Conservation (phyloP, 148 eudicot species). For the Camellia sinensis region DNA sequence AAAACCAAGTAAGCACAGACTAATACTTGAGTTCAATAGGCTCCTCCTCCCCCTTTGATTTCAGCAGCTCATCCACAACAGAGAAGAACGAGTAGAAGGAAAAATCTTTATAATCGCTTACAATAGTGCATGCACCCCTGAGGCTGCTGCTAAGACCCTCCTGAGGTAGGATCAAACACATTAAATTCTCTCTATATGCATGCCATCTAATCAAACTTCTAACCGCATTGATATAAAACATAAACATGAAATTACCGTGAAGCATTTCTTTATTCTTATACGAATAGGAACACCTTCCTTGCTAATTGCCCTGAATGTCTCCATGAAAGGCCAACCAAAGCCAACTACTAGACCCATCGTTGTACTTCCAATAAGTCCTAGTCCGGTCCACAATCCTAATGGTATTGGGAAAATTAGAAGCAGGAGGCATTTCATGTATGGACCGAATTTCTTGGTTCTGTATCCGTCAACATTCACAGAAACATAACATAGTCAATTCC, state of each 20-base stretch:
- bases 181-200: neutral
- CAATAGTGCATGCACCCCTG: constrained; percentile 25
- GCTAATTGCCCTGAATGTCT: constrained; percentile 26
- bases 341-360: constrained; percentile 26
- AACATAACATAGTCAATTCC: neutral
- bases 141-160: constrained; percentile 21
- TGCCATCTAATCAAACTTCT: neutral
- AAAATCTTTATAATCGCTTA: constrained; percentile 29
- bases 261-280: constrained; percentile 8
- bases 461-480: neutral
- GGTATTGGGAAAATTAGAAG: constrained; percentile 18
- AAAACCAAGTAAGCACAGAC: neutral
- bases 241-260: constrained; percentile 14
- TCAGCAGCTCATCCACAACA: constrained; percentile 21
- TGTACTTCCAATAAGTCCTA: constrained; percentile 16
- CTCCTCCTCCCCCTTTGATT: constrained; percentile 22
- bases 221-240: neutral
- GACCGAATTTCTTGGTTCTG: constrained; percentile 34
- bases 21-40: constrained; percentile 25
- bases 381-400: constrained; percentile 14
- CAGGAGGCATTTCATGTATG: constrained; percentile 27
- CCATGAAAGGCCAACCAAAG: constrained; percentile 33
- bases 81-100: constrained; percentile 32
- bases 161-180: constrained; percentile 4
- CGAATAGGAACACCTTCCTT: constrained; percentile 22